phyloP scores from a whole-genome alignment of 768 basidiomycete species.

The Strobilomyces echinocephalus region DNA sequence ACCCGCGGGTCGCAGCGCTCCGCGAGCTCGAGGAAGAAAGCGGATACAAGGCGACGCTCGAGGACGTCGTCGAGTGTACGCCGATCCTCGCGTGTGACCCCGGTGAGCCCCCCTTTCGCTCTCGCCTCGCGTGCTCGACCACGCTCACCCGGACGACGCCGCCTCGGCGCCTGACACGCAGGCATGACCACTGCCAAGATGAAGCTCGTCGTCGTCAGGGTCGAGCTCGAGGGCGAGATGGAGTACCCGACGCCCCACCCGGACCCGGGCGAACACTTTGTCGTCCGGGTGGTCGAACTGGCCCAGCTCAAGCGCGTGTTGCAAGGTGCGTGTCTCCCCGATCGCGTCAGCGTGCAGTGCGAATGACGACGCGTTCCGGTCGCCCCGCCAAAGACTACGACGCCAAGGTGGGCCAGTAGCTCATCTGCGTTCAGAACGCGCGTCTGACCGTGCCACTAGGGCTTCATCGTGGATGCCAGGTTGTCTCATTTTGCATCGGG shows the following conservation, averaged over 20 bases:
- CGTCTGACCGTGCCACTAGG: constrained; percentile 31
- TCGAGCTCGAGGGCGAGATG: constrained; percentile 61
- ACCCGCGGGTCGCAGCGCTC: constrained; percentile 72
- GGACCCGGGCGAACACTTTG: constrained; percentile 84
- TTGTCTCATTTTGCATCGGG: constrained; percentile 74
- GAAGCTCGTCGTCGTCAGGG: constrained; percentile 74
- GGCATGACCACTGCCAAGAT: constrained; percentile 95
- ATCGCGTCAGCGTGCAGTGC: background rate
- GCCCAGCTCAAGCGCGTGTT: constrained; percentile 57
- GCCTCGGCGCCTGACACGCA: constrained; percentile 20
- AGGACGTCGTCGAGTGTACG: constrained; percentile 54
- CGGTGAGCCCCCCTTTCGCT: constrained; percentile 38
- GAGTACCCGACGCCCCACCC: constrained; percentile 70
- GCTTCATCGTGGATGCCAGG: constrained; percentile 69
- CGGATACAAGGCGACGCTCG: constrained; percentile 62
- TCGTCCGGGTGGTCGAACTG: constrained; percentile 65
- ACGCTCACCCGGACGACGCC: too few species aligned
- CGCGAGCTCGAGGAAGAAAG: constrained; percentile 94
- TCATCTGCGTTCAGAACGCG: background rate
- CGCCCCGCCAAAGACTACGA: constrained; percentile 47
- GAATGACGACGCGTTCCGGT: background rate
- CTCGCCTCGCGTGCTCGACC: background rate
- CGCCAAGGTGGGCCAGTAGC: constrained; percentile 40
- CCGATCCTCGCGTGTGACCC: constrained; percentile 66
- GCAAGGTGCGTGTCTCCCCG: constrained; percentile 48